These are phyloP conservation scores for Rhizopogon roseolus DNA, from an alignment of 768 basidiomycete species.

Conservation along the genomic window DNA sequence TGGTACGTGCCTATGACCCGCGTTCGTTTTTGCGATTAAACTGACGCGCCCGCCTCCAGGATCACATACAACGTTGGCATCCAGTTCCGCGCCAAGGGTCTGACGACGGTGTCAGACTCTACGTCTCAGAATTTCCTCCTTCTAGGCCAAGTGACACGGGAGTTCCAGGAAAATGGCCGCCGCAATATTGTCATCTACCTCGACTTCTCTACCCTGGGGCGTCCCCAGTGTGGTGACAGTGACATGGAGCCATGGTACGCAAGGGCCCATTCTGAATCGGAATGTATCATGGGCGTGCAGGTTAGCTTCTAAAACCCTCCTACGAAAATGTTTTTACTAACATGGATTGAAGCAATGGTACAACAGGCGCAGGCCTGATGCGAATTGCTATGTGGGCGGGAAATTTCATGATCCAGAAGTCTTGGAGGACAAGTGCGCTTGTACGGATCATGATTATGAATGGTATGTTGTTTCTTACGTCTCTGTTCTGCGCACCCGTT, in stretches of 20 bases:
- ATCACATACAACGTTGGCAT: slow-evolving; percentile 63
- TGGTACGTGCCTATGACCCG: slow-evolving; percentile 54
- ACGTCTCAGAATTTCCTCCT: slow-evolving; percentile 96
- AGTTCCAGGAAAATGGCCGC: slow-evolving; percentile 49
- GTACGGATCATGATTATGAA: slow-evolving; percentile 87
- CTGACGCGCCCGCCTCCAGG: slow-evolving; percentile 39
- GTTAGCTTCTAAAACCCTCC: slow-evolving; percentile 31
- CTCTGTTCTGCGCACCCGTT: background rate
- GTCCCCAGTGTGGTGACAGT: slow-evolving; percentile 57
- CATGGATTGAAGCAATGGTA: slow-evolving; percentile 79
- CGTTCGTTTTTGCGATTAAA: slow-evolving; percentile 1
- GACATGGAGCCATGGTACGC: slow-evolving; percentile 94
- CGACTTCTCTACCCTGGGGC: slow-evolving; percentile 71
- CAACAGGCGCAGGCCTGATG: slow-evolving; percentile 72
- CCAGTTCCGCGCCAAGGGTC: slow-evolving; percentile 62
- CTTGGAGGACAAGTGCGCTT: slow-evolving; percentile 79
- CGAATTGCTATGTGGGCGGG: slow-evolving; percentile 85
- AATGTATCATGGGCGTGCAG: slow-evolving; percentile 95
- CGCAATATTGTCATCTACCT: slow-evolving; percentile 72
- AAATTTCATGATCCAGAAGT: slow-evolving; percentile 85
- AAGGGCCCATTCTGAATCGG: slow-evolving; percentile 48
- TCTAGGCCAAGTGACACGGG: slow-evolving; percentile 68
- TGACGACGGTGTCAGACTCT: slow-evolving; percentile 92
- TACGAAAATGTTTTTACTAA: background rate
- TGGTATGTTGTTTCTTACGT: slow-evolving; percentile 51